Percentiles rank a stretch among this genome's conserved stretches.
These are phyloP conservation scores for Beverwykella pulmonaria DNA, from an alignment of 495 filamentous ascomycete species.

Conservation along the genomic window DNA sequence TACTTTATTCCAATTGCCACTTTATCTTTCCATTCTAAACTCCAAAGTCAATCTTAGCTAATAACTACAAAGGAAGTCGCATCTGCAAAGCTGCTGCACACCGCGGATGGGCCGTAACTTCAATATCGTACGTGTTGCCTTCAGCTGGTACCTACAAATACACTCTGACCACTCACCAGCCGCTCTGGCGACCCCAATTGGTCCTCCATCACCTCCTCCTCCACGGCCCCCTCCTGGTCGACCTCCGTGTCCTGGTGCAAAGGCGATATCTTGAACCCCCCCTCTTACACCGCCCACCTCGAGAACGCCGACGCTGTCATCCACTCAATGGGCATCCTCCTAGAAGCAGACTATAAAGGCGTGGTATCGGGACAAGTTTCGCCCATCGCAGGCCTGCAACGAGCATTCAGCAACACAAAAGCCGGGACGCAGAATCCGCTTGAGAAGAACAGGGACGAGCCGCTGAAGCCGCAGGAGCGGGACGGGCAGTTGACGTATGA, in stretches of 20 bases:
- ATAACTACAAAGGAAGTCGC: conserved; percentile 62
- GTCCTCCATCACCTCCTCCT: conserved; percentile 73
- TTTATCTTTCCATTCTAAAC: conserved; percentile 4
- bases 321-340: conserved; percentile 91
- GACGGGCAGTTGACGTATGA: conserved; percentile 89
- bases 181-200: conserved; percentile 88
- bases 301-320: conserved; percentile 78
- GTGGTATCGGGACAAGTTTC: conserved; percentile 81
- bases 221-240: conserved; percentile 76
- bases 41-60: neutral
- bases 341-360: conserved; percentile 97
- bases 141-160: too few relatives aligned
- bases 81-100: conserved; percentile 87
- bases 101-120: conserved; percentile 85
- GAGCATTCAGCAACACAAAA: conserved; percentile 72
- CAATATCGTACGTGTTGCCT: conserved; percentile 67
- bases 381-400: conserved; percentile 69
- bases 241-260: conserved; percentile 80
- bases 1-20: conserved; percentile 38
- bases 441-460: conserved; percentile 56
- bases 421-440: conserved; percentile 69
- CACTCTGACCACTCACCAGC: too few relatives aligned
- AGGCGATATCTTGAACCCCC: conserved; percentile 81
- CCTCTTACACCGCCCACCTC: conserved; percentile 72
- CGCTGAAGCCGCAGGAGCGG: conserved; percentile 63